Evolutionary conservation across 129 eudicot genomes (phyloP).

Genomic region (Flaveria linearis): DNA sequence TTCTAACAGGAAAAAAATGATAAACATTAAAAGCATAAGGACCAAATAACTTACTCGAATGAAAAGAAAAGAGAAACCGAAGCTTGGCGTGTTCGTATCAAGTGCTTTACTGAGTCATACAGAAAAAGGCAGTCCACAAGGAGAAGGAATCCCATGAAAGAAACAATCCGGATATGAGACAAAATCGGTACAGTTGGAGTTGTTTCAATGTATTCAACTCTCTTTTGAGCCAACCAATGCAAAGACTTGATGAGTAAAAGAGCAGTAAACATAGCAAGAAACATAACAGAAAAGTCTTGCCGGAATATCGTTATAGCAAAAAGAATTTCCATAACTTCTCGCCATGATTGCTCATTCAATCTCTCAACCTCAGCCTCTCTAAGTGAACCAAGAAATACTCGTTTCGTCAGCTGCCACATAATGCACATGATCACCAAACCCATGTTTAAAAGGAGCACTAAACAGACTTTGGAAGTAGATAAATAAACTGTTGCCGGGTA

Average conservation of each 20-base stretch:
- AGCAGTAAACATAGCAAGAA: constrained; percentile 91
- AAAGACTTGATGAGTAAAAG: constrained; percentile 82
- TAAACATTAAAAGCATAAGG: neutral
- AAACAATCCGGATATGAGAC: constrained; percentile 86
- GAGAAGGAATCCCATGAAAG: constrained; percentile 98
- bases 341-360: constrained; percentile 98
- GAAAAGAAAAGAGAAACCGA: constrained; percentile 95
- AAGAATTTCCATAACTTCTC: constrained; percentile 97
- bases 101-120: constrained; percentile 63
- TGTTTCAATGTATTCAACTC: constrained; percentile 97
- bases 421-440: constrained; percentile 93
- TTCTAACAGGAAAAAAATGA: neutral
- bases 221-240: constrained; percentile 99
- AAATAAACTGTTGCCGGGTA: constrained; percentile 92
- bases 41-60: constrained; percentile 70
- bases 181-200: constrained; percentile 84
- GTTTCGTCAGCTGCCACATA: constrained; percentile 86
- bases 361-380: constrained; percentile 98
- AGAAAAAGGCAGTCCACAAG: constrained; percentile 76
- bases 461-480: constrained; percentile 90
- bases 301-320: constrained; percentile 96
- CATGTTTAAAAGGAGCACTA: constrained; percentile 93
- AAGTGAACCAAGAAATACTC: constrained; percentile 77
- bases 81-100: constrained; percentile 85
- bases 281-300: constrained; percentile 84